Conservation (phyloP, 106 monocot species). For the Dioscorea alata region DNA sequence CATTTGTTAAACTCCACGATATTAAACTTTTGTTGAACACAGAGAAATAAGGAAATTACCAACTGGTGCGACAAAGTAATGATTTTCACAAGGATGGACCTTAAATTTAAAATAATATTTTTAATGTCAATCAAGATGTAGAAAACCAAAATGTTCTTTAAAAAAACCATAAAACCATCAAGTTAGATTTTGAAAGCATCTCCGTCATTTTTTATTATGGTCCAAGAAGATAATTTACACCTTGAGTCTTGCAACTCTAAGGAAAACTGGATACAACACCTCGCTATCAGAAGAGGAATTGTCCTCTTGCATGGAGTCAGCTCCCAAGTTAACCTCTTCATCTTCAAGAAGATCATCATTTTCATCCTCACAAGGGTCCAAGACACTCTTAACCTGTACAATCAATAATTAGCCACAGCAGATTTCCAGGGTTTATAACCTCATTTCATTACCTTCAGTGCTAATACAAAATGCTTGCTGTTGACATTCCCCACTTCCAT, state of each 20-base stretch:
- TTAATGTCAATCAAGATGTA: not conserved
- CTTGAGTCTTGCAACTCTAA: not conserved
- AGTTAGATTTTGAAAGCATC: not conserved
- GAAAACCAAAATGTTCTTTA: not conserved
- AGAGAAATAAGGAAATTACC: conserved; percentile 35
- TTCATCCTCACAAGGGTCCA: conserved; percentile 98
- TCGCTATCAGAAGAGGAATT: conserved; percentile 75
- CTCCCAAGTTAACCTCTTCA: conserved; percentile 60
- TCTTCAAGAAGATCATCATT: conserved; percentile 57
- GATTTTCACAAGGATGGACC: conserved; percentile 52
- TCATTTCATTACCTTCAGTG: conserved; percentile 64
- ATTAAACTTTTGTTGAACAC: no score
- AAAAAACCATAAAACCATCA: not conserved
- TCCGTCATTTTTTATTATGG: not conserved
- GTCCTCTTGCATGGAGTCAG: conserved; percentile 48
- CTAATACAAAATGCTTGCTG: conserved; percentile 86
- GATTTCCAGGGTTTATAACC: not conserved
- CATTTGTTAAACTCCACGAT: not conserved
- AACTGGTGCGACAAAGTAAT: conserved; percentile 58
- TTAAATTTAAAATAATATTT: conserved; percentile 16
- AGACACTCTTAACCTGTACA: conserved; percentile 89
- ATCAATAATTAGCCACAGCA: not conserved
- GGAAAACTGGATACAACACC: conserved; percentile 21
- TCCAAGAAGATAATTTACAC: not conserved
- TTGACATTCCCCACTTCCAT: conserved; percentile 97